phyloP scores from a whole-genome alignment of 805 yeast genomes.

The Zygoascus tannicola region DNA sequence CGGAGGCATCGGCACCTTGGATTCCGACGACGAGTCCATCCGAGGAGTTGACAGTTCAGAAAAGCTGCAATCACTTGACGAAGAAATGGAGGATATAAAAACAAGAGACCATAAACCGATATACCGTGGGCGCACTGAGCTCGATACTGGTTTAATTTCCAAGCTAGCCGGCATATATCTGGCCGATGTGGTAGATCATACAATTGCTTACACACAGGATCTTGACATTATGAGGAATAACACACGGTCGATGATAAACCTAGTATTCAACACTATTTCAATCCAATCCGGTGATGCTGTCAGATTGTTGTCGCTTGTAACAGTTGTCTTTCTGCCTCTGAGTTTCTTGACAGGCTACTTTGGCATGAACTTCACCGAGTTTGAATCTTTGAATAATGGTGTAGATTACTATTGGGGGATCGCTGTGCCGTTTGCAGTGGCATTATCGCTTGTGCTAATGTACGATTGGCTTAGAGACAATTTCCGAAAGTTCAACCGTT shows the following conservation, averaged over 20 bases:
- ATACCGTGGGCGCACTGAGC: too few relatives aligned
- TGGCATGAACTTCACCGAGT: constrained; percentile 44
- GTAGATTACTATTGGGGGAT: constrained; percentile 41
- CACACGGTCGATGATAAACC: constrained; percentile 41
- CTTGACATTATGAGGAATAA: constrained; percentile 45
- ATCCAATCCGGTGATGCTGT: constrained; percentile 48
- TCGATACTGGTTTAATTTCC: constrained; percentile 26
- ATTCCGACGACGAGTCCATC: neutral
- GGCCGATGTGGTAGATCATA: constrained; percentile 50
- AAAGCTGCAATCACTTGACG: neutral
- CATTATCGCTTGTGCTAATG: constrained; percentile 23
- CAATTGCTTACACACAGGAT: constrained; percentile 42
- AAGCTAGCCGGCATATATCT: constrained; percentile 40
- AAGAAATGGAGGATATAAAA: neutral
- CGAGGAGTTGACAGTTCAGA: neutral
- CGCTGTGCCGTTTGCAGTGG: constrained; percentile 32
- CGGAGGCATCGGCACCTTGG: neutral
- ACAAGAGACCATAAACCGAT: neutral
- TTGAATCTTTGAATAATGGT: constrained; percentile 32
- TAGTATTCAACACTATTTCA: constrained; percentile 50
- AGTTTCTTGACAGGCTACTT: constrained; percentile 55
- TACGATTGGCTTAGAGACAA: constrained; percentile 19
- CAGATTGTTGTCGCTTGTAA: constrained; percentile 43
- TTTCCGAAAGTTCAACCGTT: constrained; percentile 8
- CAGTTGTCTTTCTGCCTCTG: constrained; percentile 50